Base-by-base conservation (phyloP, 257 asterid species). In the Agastache rugosa region DNA sequence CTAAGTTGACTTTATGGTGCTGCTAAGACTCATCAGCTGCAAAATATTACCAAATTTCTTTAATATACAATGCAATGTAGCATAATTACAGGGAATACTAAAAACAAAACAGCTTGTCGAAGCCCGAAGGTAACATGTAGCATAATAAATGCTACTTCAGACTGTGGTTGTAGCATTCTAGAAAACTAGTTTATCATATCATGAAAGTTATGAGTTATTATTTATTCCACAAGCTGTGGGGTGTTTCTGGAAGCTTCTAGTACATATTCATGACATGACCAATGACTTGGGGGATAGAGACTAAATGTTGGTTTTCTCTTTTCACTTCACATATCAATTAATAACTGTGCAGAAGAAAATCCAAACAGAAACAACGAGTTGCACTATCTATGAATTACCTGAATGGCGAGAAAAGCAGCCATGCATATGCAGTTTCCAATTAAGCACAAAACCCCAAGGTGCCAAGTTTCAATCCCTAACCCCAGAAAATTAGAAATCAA, bases 381-480 rank as follows among this genome's bases (percentile, higher is more conserved):
- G 68, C 37, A 27, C 10, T 2, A 23, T 67, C 22, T 5, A 77
- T 41, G 37, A 34, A 76, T 71, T 81, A 93, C 98, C 94, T 91
- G 98, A 85, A 90, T 53, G 51, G 97, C 88, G 31, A 95, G 75
- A 81, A 83, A 95, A 63, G 91, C 80, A 47, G 97, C 96, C 95
- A 89, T 85, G 85, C 91, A 89, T 83, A 89, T 80, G 78, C 98
- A 93, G 83, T 93, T 91, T 62, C 97, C 98, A 55, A 91, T 86
- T 54, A 93, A 90, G 85, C 97, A 93, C 70, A 93, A 72, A 64
- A 92, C 89, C 31, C 98, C 98, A 27, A 93, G 83, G 77, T 91
- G 93, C 97, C 97, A 93, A 63, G 74, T 79, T 77, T 90, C 96
- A 44, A 93, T 72, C 35, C 91, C 97, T 10, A 83, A 67, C 44